phyloP scores from a whole-genome alignment of 2,329 filamentous ascomycete genomes.

The Fusarium irregulare region DNA sequence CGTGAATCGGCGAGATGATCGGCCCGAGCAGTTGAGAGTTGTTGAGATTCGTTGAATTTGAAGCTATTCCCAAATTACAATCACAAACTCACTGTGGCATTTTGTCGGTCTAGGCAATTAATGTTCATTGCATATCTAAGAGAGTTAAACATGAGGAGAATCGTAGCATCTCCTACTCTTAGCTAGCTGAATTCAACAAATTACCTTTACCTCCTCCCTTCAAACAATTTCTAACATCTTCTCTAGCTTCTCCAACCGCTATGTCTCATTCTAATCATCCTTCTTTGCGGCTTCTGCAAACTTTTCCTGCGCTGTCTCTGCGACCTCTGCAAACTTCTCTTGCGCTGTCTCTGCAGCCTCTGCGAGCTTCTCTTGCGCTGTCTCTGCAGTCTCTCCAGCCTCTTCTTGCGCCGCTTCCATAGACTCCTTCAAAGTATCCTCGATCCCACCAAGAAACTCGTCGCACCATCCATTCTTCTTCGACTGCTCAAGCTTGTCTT shows the following conservation, averaged over 20 bases:
- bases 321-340: background rate
- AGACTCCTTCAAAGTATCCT: background rate
- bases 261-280: background rate
- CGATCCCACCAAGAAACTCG: conserved; percentile 6
- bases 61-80: conserved; percentile 29
- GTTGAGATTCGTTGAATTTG: background rate
- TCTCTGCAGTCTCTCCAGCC: background rate
- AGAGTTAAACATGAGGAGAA: background rate
- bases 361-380: background rate
- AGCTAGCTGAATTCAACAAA: background rate
- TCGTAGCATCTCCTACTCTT: background rate
- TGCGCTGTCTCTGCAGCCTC: background rate
- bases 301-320: background rate
- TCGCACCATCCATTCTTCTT: conserved; percentile 28
- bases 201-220: background rate
- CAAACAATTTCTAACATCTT: background rate
- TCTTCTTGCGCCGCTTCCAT: background rate
- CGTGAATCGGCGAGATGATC: conserved; percentile 19
- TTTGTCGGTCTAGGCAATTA: background rate
- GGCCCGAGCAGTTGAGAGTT: background rate
- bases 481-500: conserved; percentile 6
- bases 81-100: background rate
- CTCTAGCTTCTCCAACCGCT: background rate
- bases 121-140: background rate
- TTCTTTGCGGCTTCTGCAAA: background rate